Evolutionary conservation across 2,329 filamentous ascomycete genomes (phyloP).

Genomic region (Penicillium fuscoglaucum): DNA sequence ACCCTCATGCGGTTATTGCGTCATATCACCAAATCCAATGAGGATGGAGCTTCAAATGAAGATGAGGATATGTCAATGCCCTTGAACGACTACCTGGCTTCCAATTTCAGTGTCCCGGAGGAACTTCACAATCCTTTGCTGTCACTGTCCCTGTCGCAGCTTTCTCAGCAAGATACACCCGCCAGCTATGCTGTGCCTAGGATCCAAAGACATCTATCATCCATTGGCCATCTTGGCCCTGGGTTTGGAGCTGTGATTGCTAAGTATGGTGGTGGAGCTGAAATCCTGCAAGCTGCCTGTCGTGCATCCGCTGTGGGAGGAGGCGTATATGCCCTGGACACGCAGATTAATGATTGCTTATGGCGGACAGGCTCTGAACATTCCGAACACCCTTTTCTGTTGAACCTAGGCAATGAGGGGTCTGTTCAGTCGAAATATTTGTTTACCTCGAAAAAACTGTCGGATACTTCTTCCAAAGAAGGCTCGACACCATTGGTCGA

Average conservation of each 20-base stretch:
- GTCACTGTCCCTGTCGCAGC: slow-evolving; percentile 73
- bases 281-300: slow-evolving; percentile 88
- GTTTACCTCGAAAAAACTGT: slow-evolving; percentile 33
- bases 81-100: slow-evolving; percentile 49
- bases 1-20: slow-evolving; percentile 91
- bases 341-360: slow-evolving; percentile 55
- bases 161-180: slow-evolving; percentile 54
- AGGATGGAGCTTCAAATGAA: slow-evolving; percentile 51
- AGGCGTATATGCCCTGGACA: slow-evolving; percentile 81
- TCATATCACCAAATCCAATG: slow-evolving; percentile 68
- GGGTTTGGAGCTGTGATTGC: slow-evolving; percentile 88
- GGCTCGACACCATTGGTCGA: slow-evolving; percentile 29
- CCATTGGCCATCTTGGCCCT: slow-evolving; percentile 82
- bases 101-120: slow-evolving; percentile 67
- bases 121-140: slow-evolving; percentile 64
- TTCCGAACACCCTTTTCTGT: slow-evolving; percentile 24
- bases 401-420: slow-evolving; percentile 41
- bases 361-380: slow-evolving; percentile 8
- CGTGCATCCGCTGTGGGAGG: slow-evolving; percentile 89
- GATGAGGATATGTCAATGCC: slow-evolving; percentile 56
- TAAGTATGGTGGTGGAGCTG: slow-evolving; percentile 88
- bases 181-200: slow-evolving; percentile 69
- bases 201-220: slow-evolving; percentile 77
- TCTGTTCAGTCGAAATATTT: slow-evolving; percentile 38
- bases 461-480: slow-evolving; percentile 36